Evolutionary conservation across 495 filamentous ascomycete genomes (phyloP).

Genomic region (Clavariopsis aquatica): DNA sequence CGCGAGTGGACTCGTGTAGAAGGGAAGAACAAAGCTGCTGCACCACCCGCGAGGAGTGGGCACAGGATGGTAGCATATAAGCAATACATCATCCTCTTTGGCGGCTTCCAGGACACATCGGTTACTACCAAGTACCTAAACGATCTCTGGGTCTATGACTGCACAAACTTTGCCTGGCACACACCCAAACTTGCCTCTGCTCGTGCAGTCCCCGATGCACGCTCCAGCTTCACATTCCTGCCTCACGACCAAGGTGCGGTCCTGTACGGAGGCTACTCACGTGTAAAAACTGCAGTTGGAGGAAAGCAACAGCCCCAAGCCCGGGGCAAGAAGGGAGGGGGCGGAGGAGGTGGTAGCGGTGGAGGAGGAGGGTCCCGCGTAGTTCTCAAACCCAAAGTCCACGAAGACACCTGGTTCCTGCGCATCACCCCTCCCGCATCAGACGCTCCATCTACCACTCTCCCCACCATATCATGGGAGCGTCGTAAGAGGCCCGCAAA

Average conservation of each 20-base stretch:
- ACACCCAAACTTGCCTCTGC: conserved; percentile 69
- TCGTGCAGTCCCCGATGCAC: conserved; percentile 81
- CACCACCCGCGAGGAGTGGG: conserved; percentile 84
- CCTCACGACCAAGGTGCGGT: conserved; percentile 88
- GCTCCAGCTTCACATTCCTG: conserved; percentile 85
- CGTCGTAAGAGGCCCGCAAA: conserved; percentile 89
- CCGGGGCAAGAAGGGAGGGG: conserved; percentile 45
- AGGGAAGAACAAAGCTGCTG: conserved; percentile 68
- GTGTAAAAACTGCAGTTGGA: conserved; percentile 67
- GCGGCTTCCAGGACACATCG: conserved; percentile 94
- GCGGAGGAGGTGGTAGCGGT: conserved; percentile 50
- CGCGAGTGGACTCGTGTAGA: conserved; percentile 91
- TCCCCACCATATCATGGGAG: conserved; percentile 83
- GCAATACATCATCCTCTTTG: conserved; percentile 73
- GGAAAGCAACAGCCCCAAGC: conserved; percentile 43
- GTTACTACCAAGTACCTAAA: conserved; percentile 86
- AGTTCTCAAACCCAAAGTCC: conserved; percentile 79
- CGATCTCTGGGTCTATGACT: conserved; percentile 72
- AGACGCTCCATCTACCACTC: conserved; percentile 60
- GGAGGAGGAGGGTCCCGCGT: conserved; percentile 58
- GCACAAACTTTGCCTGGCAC: conserved; percentile 73
- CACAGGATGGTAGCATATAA: conserved; percentile 96
- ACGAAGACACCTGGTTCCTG: conserved; percentile 93
- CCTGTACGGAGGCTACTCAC: conserved; percentile 88
- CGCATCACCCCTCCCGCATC: conserved; percentile 70